phyloP scores from a whole-genome alignment of 1,284 basidiomycete genomes.

The Gymnopus androsaceus region DNA sequence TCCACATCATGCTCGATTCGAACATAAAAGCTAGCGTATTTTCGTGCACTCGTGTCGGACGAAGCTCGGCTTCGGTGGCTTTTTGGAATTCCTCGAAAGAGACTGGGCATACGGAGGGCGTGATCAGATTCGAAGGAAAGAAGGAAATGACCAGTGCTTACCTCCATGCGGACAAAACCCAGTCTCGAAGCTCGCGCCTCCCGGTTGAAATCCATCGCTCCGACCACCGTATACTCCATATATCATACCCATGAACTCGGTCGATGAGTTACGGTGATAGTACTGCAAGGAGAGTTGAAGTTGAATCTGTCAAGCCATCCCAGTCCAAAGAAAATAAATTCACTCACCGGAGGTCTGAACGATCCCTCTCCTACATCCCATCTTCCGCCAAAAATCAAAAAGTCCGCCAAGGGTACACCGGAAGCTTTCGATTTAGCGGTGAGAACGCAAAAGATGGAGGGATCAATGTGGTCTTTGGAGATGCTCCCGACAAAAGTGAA shows the following conservation, averaged over 20 bases:
- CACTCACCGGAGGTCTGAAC: conserved; percentile 47
- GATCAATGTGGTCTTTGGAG: conserved; percentile 66
- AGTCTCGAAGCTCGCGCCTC: conserved; percentile 61
- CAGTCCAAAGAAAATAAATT: too few relatives aligned
- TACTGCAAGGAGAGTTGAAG: conserved; percentile 39
- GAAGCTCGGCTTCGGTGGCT: conserved; percentile 51
- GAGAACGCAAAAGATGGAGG: conserved; percentile 65
- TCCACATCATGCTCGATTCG: conserved; percentile 63
- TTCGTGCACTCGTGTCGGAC: conserved; percentile 52
- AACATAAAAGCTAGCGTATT: conserved; percentile 68
- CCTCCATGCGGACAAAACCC: conserved; percentile 65
- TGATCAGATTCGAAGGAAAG: too few relatives aligned
- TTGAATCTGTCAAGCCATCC: too few relatives aligned
- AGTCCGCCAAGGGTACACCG: conserved; percentile 59
- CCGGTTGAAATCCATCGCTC: conserved; percentile 61
- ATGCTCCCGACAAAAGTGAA: conserved; percentile 69
- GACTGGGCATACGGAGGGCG: conserved; percentile 37
- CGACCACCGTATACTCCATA: conserved; percentile 62
- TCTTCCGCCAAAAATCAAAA: conserved; percentile 62
- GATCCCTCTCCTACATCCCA: conserved; percentile 63
- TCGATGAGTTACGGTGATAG: conserved; percentile 64
- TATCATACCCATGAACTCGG: conserved; percentile 64
- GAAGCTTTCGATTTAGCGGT: conserved; percentile 62
- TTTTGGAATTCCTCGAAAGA: conserved; percentile 59
- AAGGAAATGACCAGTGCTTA: conserved; percentile 25